Evolutionary conservation across 192 early-diverging fungal genomes (phyloP), one percentile per base, ranked within the genome.

Genomic region (Geosiphon pyriformis): DNA sequence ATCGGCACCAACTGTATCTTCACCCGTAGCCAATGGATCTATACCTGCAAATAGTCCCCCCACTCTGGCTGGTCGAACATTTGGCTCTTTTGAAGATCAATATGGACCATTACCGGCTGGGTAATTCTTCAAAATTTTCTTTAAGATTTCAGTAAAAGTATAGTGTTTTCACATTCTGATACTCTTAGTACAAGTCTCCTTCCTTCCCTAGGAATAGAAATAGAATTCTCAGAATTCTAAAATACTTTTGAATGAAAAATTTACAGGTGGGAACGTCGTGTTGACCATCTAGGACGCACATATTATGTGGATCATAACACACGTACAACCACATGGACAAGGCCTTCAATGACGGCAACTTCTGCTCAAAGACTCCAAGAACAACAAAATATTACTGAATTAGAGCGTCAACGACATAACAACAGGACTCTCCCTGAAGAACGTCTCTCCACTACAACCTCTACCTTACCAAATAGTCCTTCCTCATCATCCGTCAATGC

Each of bases 261-360:
- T 72, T 35, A 47, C 70, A 91, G 95, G 42, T 99, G 96, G 96
- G 96, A 99, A 83, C 83, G 93, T 54, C 87, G 96, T 58, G 83
- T 88, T 25, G 96, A 99, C 83, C 89, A 94, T 70, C 70, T 95
- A 50, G 92, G 94, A 8, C 86, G 96, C 2, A 88, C 90, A 4
- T 99, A 99, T 83, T 99, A 95, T 78, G 94, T 99, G 22, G 95
- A 99, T 78, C 96, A 99, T 74, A 97, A 92, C 76, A 89, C 85
- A n/a, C 85, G 95, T 34, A 89, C 88, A 15, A 99, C 96, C 7
- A 97, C 96, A 15, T 99, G 96, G 96, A 87, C 85, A 59, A 76
- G 78, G 57, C 83, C 83, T 26, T 73, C 72, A 70, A 64, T 71
- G 68, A 73, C 67, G 61, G 74, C 59, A 26, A 70, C 72, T 17